Conservation (phyloP, 805 yeast genomes). For the Lipomyces lipofer region DNA sequence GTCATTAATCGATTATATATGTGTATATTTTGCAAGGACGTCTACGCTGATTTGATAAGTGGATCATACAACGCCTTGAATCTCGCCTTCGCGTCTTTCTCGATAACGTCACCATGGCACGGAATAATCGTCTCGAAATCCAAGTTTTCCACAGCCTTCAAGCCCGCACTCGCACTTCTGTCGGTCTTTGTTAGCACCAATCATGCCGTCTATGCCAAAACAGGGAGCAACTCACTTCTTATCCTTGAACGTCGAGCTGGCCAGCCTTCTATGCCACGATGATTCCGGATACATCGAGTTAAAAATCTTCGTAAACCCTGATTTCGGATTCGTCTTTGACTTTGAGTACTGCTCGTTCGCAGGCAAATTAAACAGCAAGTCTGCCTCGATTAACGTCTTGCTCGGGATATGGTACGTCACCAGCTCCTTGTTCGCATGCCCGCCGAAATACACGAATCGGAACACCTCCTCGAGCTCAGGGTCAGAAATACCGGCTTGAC, state of each 20-base stretch:
- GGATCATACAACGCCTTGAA: slow-evolving; percentile 12
- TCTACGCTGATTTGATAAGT: no score
- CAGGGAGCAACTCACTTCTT: neutral
- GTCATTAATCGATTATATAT: no score
- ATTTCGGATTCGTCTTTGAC: neutral
- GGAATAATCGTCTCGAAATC: slow-evolving; percentile 53
- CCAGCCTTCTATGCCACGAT: slow-evolving; percentile 17
- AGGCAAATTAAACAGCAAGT: slow-evolving; percentile 60
- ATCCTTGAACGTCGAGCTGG: slow-evolving; percentile 3
- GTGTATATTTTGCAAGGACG: no score
- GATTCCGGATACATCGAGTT: slow-evolving; percentile 16
- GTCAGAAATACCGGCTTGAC: slow-evolving; percentile 21
- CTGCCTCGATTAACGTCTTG: slow-evolving; percentile 58
- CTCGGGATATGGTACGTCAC: slow-evolving; percentile 51
- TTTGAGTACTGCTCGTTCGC: slow-evolving; percentile 46
- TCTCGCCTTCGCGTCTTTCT: slow-evolving; percentile 40
- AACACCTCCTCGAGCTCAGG: slow-evolving; percentile 36
- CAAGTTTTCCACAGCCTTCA: slow-evolving; percentile 41
- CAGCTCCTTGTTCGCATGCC: slow-evolving; percentile 60
- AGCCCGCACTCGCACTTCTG: slow-evolving; percentile 4
- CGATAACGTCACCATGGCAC: slow-evolving; percentile 63
- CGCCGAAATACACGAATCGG: slow-evolving; percentile 58
- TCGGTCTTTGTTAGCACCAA: neutral
- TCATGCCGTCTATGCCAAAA: neutral
- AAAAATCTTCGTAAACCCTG: slow-evolving; percentile 14